These are phyloP conservation scores for Periconia sp. DNA, from an alignment of 2,329 filamentous ascomycete genomes.

Conservation along the genomic window DNA sequence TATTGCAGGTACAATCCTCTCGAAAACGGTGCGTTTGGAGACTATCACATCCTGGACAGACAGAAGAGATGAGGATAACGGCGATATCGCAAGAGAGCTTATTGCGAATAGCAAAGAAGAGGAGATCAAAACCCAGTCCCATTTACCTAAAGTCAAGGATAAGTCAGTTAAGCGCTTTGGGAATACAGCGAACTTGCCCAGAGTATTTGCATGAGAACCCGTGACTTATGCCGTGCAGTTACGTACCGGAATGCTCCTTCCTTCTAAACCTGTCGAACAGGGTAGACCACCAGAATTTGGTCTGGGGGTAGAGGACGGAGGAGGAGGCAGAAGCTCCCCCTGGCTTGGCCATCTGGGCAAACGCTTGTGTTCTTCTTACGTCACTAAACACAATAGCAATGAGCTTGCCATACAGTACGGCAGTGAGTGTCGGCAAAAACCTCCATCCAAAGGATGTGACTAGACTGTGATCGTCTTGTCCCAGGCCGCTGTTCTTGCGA, in stretches of 20 bases:
- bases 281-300: constrained; percentile 19
- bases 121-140: constrained; percentile 16
- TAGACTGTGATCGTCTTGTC: no score
- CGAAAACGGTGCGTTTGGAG: constrained; percentile 9
- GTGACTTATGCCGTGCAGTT: no score
- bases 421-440: constrained; percentile 27
- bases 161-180: no score
- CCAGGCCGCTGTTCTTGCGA: no score
- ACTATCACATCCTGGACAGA: constrained; percentile 18
- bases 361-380: constrained; percentile 26
- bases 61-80: constrained; percentile 21
- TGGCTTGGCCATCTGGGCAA: constrained; percentile 20
- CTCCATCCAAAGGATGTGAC: no score
- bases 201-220: no score
- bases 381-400: constrained; percentile 27
- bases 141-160: constrained; percentile 10
- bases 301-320: constrained; percentile 18
- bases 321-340: constrained; percentile 16
- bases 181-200: no score
- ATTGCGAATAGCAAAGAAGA: constrained; percentile 11
- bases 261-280: constrained; percentile 15
- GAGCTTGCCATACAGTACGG: constrained; percentile 26
- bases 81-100: constrained; percentile 18
- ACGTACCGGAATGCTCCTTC: no score
- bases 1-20: constrained; percentile 8